These are phyloP conservation scores for Phytophthora palmivora DNA, from an alignment of 352 stramenopile genomes.

Conservation along the genomic window DNA sequence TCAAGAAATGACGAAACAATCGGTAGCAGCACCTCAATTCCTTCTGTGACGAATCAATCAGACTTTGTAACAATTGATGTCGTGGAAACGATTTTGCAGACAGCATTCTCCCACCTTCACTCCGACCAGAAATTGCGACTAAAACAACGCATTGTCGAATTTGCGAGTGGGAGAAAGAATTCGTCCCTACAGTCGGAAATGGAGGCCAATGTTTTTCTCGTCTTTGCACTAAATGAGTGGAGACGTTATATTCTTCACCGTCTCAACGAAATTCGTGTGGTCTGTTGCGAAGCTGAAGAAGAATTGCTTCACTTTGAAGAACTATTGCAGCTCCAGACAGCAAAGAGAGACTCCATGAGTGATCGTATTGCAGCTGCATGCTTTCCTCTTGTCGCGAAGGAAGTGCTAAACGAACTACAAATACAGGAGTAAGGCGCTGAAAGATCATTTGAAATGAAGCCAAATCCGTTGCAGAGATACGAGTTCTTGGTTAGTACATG, in stretches of 20 bases:
- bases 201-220: no score
- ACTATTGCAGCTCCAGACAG: constrained; percentile 53
- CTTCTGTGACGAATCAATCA: not conserved
- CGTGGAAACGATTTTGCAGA: constrained; percentile 53
- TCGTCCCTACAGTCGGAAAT: no score
- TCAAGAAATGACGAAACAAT: no score
- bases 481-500: constrained; percentile 67
- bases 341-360: constrained; percentile 50
- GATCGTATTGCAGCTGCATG: constrained; percentile 71
- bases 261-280: no score
- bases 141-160: constrained; percentile 42
- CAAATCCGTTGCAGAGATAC: constrained; percentile 50
- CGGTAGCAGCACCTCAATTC: not conserved
- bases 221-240: no score
- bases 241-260: no score
- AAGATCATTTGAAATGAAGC: constrained; percentile 47
- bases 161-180: no score
- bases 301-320: constrained; percentile 65
- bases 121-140: constrained; percentile 58
- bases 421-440: constrained; percentile 42
- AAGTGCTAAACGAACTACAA: constrained; percentile 51
- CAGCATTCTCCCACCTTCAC: constrained; percentile 56
- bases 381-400: constrained; percentile 49
- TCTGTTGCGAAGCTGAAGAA: no score
- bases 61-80: constrained; percentile 51